Evolutionary conservation across 139 green algal species (phyloP).

Genomic region (Asterochloris erici): DNA sequence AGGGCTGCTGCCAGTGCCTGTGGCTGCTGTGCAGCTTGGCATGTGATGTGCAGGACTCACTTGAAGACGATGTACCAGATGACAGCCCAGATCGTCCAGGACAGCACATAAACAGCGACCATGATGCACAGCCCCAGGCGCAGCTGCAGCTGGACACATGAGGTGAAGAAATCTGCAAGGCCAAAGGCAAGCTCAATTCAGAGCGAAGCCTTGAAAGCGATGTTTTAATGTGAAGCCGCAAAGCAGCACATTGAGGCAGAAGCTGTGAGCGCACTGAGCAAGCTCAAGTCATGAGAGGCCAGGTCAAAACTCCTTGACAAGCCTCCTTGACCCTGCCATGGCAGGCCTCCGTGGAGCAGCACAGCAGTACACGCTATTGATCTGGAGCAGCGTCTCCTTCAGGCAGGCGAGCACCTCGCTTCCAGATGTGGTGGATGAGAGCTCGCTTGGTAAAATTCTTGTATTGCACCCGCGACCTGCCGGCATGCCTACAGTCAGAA

Average conservation of each 20-base stretch:
- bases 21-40: not conserved
- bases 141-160: slow-evolving; percentile 13
- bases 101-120: slow-evolving; percentile 5
- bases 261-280: not conserved
- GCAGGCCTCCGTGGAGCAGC: too few species aligned
- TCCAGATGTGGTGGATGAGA: slow-evolving; percentile 33
- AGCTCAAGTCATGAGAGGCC: too few species aligned
- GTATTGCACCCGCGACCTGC: slow-evolving; percentile 21
- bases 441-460: slow-evolving; percentile 15
- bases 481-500: slow-evolving; percentile 18
- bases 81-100: slow-evolving; percentile 20
- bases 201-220: not conserved
- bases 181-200: not conserved
- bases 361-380: not conserved
- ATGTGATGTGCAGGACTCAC: slow-evolving; percentile 2
- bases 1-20: not conserved
- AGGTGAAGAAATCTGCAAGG: slow-evolving; percentile 31
- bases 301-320: not conserved
- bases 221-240: not conserved
- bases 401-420: slow-evolving; percentile 38
- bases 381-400: slow-evolving; percentile 21
- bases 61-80: slow-evolving; percentile 19
- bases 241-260: not conserved
- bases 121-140: not conserved
- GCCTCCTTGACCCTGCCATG: too few species aligned